Conservation (phyloP, 495 filamentous ascomycete genomes). For the Talaromyces trachyspermus region DNA sequence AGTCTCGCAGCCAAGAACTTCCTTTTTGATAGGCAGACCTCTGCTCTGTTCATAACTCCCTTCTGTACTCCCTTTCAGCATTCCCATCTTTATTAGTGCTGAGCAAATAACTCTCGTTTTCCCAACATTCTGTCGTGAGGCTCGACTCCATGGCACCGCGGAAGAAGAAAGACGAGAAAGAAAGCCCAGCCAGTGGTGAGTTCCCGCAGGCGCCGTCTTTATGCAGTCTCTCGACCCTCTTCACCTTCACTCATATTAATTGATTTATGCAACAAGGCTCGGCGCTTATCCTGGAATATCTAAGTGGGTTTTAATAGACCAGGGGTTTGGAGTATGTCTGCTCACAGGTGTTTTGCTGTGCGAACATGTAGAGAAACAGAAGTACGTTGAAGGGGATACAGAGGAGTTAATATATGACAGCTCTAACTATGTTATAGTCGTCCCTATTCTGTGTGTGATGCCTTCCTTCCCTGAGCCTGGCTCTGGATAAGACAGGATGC, state of each 20-base stretch:
- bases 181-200: slow-evolving; percentile 33
- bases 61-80: no score
- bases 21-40: no score
- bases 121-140: no score
- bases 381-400: slow-evolving; percentile 28
- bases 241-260: no score
- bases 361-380: slow-evolving; percentile 43
- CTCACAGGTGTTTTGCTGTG: background rate
- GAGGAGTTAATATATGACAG: background rate
- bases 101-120: no score
- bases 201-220: no score
- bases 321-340: background rate
- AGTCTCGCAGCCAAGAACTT: no score
- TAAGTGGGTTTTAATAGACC: slow-evolving; percentile 37
- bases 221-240: no score
- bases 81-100: no score
- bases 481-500: slow-evolving; percentile 2
- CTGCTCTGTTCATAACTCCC: no score
- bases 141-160: slow-evolving; percentile 52
- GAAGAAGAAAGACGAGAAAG: slow-evolving; percentile 42
- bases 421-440: slow-evolving; percentile 30
- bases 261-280: slow-evolving; percentile 9
- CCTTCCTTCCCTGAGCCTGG: background rate
- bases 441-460: slow-evolving; percentile 49
- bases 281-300: slow-evolving; percentile 46